Evolutionary conservation across 306 rosid genomes (phyloP).

Genomic region (Inga oerstediana): DNA sequence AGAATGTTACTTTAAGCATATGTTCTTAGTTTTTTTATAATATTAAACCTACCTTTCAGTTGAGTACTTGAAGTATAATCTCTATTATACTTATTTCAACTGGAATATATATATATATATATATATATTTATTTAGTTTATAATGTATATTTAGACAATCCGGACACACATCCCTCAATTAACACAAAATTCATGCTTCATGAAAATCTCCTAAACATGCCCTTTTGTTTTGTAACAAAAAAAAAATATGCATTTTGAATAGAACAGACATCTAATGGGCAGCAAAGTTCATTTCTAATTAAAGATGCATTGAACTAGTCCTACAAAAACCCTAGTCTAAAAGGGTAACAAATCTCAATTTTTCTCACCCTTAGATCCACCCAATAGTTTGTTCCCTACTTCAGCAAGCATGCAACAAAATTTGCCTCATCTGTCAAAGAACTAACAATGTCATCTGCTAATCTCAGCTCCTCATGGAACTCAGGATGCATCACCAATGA

Average conservation of each 20-base stretch:
- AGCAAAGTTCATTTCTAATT: background rate
- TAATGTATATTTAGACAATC: too few species aligned
- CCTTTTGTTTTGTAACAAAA: background rate
- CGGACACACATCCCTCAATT: background rate
- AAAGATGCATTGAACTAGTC: background rate
- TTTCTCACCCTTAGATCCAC: conserved; percentile 32
- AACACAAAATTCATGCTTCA: background rate
- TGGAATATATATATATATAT: too few species aligned
- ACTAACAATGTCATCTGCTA: conserved; percentile 48
- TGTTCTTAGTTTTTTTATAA: too few species aligned
- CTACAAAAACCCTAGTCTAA: background rate
- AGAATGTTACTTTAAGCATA: background rate
- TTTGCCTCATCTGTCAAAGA: conserved; percentile 70
- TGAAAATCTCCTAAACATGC: background rate
- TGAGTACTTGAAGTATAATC: background rate
- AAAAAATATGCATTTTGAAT: background rate
- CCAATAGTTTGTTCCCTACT: conserved; percentile 54
- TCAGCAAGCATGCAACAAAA: conserved; percentile 51
- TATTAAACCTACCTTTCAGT: background rate
- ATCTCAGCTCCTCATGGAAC: conserved; percentile 73
- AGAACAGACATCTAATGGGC: background rate
- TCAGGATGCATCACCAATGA: conserved; percentile 72
- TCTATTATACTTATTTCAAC: too few species aligned
- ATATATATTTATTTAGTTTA: too few species aligned
- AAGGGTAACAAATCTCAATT: conserved; percentile 6